Percentiles rank a stretch among this genome's conserved stretches.
phyloP scores from a whole-genome alignment of 2,329 filamentous ascomycete species.

The Pseudocercospora musae region DNA sequence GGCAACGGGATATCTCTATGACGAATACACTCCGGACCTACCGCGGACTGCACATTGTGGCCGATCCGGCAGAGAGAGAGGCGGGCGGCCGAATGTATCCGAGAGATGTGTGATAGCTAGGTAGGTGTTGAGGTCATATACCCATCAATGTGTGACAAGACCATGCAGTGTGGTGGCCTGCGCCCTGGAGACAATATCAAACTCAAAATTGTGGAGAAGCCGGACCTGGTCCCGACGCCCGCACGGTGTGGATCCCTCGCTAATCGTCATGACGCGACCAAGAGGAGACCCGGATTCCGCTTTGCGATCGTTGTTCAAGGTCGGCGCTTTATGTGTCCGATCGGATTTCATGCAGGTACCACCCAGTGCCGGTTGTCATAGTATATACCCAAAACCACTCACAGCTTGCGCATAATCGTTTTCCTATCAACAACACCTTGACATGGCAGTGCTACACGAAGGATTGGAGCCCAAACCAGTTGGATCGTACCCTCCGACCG shows the following conservation, averaged over 20 bases:
- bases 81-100: neutral
- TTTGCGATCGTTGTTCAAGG: neutral
- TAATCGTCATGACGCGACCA: neutral
- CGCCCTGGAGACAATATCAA: neutral
- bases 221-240: neutral
- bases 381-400: neutral
- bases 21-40: conserved; percentile 5
- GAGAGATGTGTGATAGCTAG: neutral
- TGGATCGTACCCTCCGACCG: conserved; percentile 46
- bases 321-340: neutral
- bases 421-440: neutral
- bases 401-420: neutral
- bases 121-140: neutral
- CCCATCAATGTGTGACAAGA: neutral
- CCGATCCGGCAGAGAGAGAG: neutral
- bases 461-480: conserved; percentile 43
- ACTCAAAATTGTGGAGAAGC: neutral
- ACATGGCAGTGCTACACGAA: conserved; percentile 31
- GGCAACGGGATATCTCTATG: neutral
- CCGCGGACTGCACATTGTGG: neutral
- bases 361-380: neutral
- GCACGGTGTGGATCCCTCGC: neutral
- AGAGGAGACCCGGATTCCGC: neutral
- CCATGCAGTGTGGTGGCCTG: neutral
- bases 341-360: neutral